Conservation (phyloP, 108 stramenopile species). For the Stephanodiscus triporus region DNA sequence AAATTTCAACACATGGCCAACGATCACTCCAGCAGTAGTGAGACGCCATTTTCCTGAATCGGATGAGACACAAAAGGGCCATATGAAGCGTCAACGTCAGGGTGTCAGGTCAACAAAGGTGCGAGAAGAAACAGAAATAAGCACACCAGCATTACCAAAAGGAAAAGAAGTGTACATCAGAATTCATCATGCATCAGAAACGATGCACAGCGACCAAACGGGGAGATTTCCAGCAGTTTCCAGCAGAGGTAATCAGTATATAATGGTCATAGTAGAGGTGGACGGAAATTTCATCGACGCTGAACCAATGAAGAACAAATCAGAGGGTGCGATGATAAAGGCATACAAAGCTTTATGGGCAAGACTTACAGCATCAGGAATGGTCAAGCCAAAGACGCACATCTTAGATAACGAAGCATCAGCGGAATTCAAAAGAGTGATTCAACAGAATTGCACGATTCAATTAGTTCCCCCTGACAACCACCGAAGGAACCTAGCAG, state of each 20-base stretch:
- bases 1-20: slow-evolving; percentile 21
- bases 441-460: slow-evolving; percentile 7
- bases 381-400: neutral
- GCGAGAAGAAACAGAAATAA: neutral
- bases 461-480: slow-evolving; percentile 45
- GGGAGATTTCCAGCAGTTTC: slow-evolving; percentile 28
- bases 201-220: slow-evolving; percentile 54
- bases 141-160: neutral
- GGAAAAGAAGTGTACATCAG: slow-evolving; percentile 20
- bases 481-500: slow-evolving; percentile 46
- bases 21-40: slow-evolving; percentile 9
- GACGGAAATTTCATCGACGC: slow-evolving; percentile 47
- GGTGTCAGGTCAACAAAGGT: slow-evolving; percentile 27
- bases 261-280: slow-evolving; percentile 43
- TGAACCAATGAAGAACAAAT: slow-evolving; percentile 14
- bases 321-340: neutral
- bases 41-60: slow-evolving; percentile 23
- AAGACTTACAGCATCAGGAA: neutral
- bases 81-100: slow-evolving; percentile 20
- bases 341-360: neutral
- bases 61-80: slow-evolving; percentile 22
- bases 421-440: neutral
- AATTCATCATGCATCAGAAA: slow-evolving; percentile 21
- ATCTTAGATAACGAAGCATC: neutral
- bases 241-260: slow-evolving; percentile 25